Conservation (phyloP, 768 basidiomycete species). For the Phanerodontia chrysosporium region DNA sequence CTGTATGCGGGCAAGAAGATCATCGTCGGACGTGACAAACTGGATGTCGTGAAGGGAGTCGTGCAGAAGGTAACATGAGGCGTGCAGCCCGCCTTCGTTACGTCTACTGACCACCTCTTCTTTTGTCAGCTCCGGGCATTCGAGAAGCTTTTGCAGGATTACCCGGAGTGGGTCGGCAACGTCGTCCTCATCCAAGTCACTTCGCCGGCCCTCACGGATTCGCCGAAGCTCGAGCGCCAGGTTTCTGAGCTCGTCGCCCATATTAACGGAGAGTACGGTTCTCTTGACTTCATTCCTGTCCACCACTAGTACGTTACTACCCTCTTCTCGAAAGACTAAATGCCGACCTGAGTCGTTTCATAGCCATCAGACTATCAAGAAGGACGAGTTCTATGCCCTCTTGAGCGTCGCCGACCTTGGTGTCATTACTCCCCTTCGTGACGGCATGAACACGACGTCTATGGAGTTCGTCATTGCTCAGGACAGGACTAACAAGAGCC, state of each 20-base stretch:
- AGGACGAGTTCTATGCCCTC: constrained; percentile 96
- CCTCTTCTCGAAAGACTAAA: not conserved
- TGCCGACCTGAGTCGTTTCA: not conserved
- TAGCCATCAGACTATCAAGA: constrained; percentile 95
- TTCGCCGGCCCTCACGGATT: constrained; percentile 87
- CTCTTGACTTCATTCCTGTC: constrained; percentile 91
- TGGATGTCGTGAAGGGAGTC: constrained; percentile 98
- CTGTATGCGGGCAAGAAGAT: constrained; percentile 98
- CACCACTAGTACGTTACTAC: constrained; percentile 85
- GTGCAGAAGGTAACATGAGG: constrained; percentile 72
- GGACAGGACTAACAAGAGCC: constrained; percentile 74
- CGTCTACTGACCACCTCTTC: not conserved
- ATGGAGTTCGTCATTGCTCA: constrained; percentile 99
- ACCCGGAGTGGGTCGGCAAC: constrained; percentile 93
- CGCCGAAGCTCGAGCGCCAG: constrained; percentile 89
- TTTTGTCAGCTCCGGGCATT: constrained; percentile 77
- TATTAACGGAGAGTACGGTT: constrained; percentile 94
- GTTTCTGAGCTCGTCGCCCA: constrained; percentile 91
- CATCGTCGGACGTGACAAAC: constrained; percentile 94
- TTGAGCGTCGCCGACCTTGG: constrained; percentile 91
- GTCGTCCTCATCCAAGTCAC: constrained; percentile 91
- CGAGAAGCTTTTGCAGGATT: constrained; percentile 87
- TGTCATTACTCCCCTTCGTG: constrained; percentile 90
- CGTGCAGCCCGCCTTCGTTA: not conserved
- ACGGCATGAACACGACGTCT: constrained; percentile 98